Base-by-base conservation (phyloP, 1,139 yeast genomes). In the Geotrichum candidum region DNA sequence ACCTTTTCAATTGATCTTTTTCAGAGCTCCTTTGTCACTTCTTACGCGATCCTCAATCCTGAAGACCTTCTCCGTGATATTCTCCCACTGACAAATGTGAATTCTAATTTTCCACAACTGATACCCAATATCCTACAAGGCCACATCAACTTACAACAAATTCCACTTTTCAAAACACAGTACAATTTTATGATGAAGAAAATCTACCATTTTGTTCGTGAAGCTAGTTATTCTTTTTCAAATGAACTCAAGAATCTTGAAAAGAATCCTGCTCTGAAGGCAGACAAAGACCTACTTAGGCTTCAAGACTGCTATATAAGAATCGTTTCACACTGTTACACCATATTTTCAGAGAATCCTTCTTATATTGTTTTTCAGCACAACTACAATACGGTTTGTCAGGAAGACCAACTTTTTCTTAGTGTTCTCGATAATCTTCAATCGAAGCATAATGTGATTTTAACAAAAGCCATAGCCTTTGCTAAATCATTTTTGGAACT, bases 261-360 rank as follows among this genome's bases (percentile, higher is more conserved):
- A 50, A 46, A 13, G 38, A 55, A 63, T 56, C 56, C 54, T 56
- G 60, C 56, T 59, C 59, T 35, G 60, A 60, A 31, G 46, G 53
- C 41, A 53, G 53, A 60, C 25, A 59, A 65, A 53, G 61, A 63
- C 35, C 63, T 64, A 33, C 22, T 54, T 31, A 23, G 51, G 46
- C 48, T 60, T 27, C 33, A 56, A 35, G n/a, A 50, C 11, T 23
- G 57, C 33, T 57, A 57, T 51, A 13, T 46, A 51, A 18, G 18
- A 27, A 41, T 60, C 56, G 50, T 60, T 51, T 52, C 65, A 66
- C 25, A 55, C 56, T 29, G 65, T 64, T 46, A 65, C 67, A 27
- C 62, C 62, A 29, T 66, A 59, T 51, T 67, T 65, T 23, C 63
- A 66, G 55, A 66, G 63, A n/a, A 65, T 67, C 38, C 65, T 69